A percentile compares a stretch with the other conserved stretches of the same genome.
Conservation (phyloP, 345 rosid genomes). For the Pelargonium nanum region DNA sequence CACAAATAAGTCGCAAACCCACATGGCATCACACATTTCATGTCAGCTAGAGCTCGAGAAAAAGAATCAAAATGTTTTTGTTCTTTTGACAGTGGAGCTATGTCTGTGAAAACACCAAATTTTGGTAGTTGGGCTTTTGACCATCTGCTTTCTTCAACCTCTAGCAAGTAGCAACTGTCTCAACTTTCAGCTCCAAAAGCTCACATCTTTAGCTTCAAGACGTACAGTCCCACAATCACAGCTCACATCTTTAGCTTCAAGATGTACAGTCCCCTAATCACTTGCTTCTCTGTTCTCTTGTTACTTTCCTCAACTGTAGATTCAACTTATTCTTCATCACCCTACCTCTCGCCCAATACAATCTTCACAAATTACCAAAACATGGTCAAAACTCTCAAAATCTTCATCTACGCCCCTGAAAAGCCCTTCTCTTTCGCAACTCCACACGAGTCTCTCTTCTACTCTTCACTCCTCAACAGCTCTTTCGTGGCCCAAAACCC, state of each 20-base stretch:
- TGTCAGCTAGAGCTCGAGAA: no score
- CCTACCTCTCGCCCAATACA: constrained; percentile 33
- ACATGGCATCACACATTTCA: no score
- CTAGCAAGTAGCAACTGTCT: no score
- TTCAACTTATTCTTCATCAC: constrained; percentile 11
- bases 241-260: background rate
- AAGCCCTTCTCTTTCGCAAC: constrained; percentile 18
- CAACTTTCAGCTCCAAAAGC: no score
- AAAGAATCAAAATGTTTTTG: no score
- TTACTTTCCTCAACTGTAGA: constrained; percentile 4
- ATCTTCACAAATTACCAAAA: constrained; percentile 27
- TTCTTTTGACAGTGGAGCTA: no score
- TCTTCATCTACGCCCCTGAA: constrained; percentile 32
- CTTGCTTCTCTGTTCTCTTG: constrained; percentile 3
- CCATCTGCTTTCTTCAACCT: no score
- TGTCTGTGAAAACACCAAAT: no score
- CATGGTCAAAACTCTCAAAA: constrained; percentile 35
- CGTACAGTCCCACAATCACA: no score
- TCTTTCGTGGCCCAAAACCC: constrained; percentile 32
- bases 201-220: background rate
- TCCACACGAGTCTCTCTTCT: constrained; percentile 30
- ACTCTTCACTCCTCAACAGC: constrained; percentile 32
- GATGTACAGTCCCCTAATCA: background rate
- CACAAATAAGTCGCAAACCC: no score
- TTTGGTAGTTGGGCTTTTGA: no score